phyloP scores from a whole-genome alignment of 345 rosid species.

The Crucihimalaya himalaica region DNA sequence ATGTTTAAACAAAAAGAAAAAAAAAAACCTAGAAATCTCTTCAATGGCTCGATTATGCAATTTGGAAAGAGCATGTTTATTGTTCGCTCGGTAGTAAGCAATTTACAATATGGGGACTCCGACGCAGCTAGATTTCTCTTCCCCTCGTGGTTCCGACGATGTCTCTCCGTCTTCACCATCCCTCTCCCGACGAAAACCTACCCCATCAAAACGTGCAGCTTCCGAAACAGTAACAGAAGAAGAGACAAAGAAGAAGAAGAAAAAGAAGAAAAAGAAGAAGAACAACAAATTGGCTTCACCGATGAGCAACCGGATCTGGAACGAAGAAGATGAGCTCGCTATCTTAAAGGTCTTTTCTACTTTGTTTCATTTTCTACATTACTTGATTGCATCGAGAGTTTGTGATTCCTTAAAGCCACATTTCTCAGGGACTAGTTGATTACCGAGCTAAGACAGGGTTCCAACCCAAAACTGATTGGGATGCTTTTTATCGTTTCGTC shows the following conservation, averaged over 20 bases:
- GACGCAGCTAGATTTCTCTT: slow-evolving; percentile 9
- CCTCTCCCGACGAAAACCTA: neutral
- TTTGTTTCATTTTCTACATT: neutral
- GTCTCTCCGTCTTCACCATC: neutral
- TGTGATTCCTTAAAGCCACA: neutral
- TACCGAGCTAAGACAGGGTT: slow-evolving; percentile 14
- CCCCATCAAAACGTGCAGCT: neutral
- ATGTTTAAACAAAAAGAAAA: too few species aligned
- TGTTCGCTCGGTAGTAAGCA: neutral
- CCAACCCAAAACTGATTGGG: slow-evolving; percentile 8
- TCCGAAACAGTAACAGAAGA: neutral
- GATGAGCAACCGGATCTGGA: slow-evolving; percentile 20
- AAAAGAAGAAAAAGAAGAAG: slow-evolving; percentile 1
- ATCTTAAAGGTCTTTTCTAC: slow-evolving; percentile 16
- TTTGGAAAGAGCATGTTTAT: too few species aligned
- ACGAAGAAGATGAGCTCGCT: slow-evolving; percentile 32
- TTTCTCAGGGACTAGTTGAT: slow-evolving; percentile 23
- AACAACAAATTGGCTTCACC: slow-evolving; percentile 1
- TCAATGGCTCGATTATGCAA: neutral
- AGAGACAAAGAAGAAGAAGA: slow-evolving; percentile 1
- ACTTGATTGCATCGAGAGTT: neutral
- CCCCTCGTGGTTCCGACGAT: neutral
- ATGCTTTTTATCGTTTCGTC: slow-evolving; percentile 2
- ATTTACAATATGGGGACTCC: slow-evolving; percentile 9
- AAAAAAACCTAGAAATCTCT: neutral